Percentiles rank a stretch among this genome's conserved stretches.
These are phyloP conservation scores for Chrysoporthe cubensis DNA, from an alignment of 2,329 filamentous ascomycete species.

Conservation along the genomic window DNA sequence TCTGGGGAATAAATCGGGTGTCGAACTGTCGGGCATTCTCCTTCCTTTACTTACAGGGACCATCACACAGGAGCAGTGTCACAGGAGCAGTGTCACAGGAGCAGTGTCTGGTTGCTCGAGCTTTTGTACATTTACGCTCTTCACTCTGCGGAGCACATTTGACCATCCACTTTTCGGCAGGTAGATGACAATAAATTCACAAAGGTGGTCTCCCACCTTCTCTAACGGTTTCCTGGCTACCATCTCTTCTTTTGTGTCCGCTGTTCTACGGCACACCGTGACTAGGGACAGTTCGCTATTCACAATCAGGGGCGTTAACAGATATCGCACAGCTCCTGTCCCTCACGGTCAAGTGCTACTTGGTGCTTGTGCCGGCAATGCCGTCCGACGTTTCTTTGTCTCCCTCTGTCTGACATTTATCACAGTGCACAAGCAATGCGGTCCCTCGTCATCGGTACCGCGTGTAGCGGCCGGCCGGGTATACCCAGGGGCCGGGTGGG, in stretches of 20 bases:
- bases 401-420: constrained; percentile 1
- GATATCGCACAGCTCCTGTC: neutral
- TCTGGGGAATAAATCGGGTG: neutral
- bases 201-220: neutral
- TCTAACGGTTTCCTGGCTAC: neutral
- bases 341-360: neutral
- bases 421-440: neutral
- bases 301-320: neutral
- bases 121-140: neutral
- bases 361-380: neutral
- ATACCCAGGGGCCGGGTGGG: neutral
- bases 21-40: neutral
- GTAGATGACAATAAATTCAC: neutral
- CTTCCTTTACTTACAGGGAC: neutral
- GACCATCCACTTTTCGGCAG: neutral
- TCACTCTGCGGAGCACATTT: neutral
- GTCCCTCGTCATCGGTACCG: constrained; percentile 12
- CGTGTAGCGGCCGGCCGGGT: constrained; percentile 3
- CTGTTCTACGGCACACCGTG: neutral
- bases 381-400: neutral
- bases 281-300: neutral
- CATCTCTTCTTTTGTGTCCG: neutral
- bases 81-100: neutral
- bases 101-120: no score
- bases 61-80: neutral